These are phyloP conservation scores for Aspergillus fumigatus DNA, from an alignment of 2,329 filamentous ascomycete species.

Conservation along the genomic window DNA sequence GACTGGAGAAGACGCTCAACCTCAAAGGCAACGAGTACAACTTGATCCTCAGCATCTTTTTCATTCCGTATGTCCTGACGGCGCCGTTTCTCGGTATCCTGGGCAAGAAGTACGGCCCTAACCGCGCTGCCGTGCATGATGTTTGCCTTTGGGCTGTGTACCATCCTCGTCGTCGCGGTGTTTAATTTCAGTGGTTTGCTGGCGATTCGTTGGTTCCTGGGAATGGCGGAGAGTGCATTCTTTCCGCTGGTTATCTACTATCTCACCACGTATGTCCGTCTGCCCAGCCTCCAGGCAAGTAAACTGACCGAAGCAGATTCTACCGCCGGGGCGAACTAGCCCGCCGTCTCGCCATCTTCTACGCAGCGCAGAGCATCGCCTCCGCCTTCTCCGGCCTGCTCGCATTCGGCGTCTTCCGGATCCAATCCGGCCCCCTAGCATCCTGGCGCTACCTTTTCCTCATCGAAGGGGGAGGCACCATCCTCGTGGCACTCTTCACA, in stretches of 20 bases:
- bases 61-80: slow-evolving; percentile 67
- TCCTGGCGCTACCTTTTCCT: slow-evolving; percentile 53
- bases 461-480: slow-evolving; percentile 55
- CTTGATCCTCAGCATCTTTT: slow-evolving; percentile 66
- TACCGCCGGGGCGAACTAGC: slow-evolving; percentile 69
- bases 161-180: slow-evolving; percentile 54
- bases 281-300: too few relatives aligned
- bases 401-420: slow-evolving; percentile 59
- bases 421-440: slow-evolving; percentile 45
- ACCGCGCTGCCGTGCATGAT: slow-evolving; percentile 64
- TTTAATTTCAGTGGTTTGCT: slow-evolving; percentile 63
- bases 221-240: slow-evolving; percentile 64
- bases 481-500: slow-evolving; percentile 60
- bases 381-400: slow-evolving; percentile 60
- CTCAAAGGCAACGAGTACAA: slow-evolving; percentile 57
- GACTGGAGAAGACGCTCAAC: slow-evolving; percentile 31
- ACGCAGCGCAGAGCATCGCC: slow-evolving; percentile 70
- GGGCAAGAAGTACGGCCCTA: slow-evolving; percentile 64
- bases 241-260: slow-evolving; percentile 68
- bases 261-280: slow-evolving; percentile 41
- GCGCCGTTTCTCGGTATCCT: slow-evolving; percentile 62
- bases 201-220: slow-evolving; percentile 65
- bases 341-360: slow-evolving; percentile 67
- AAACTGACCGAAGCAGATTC: slow-evolving; percentile 38
- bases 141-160: slow-evolving; percentile 63